These are phyloP conservation scores for Chalaropsis thielavioides DNA, from an alignment of 2,329 filamentous ascomycete species.

Conservation along the genomic window DNA sequence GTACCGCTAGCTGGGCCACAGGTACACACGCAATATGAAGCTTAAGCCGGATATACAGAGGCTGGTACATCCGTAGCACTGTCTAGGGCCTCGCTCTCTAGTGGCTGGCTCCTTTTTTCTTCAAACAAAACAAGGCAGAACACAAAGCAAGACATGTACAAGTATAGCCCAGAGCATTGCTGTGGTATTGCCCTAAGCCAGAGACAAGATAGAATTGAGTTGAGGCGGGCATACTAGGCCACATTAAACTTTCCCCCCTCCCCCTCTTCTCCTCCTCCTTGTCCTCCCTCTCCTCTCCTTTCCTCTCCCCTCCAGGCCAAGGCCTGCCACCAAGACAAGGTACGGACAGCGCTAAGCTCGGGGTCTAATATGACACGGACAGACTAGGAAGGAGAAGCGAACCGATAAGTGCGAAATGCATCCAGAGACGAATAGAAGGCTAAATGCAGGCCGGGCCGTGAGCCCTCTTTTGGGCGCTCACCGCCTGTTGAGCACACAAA, in stretches of 20 bases:
- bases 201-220: neutral
- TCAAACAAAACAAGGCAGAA: neutral
- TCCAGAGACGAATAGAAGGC: neutral
- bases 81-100: neutral
- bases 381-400: neutral
- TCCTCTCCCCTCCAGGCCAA: neutral
- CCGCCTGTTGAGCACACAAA: constrained; percentile 5
- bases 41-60: neutral
- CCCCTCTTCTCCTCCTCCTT: neutral
- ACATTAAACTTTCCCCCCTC: neutral
- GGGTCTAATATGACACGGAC: neutral
- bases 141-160: neutral
- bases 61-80: no score
- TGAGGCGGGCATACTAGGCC: neutral
- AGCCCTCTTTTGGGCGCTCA: neutral
- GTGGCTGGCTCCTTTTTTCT: neutral
- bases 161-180: neutral
- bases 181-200: neutral
- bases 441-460: neutral
- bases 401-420: neutral
- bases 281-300: neutral
- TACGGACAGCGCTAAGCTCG: neutral
- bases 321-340: neutral
- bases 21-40: neutral
- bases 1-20: neutral